A percentile compares a stretch with the other conserved stretches of the same genome.
phyloP scores from a whole-genome alignment of 2,329 filamentous ascomycete species.

The Aspergillus ochraceoroseus region DNA sequence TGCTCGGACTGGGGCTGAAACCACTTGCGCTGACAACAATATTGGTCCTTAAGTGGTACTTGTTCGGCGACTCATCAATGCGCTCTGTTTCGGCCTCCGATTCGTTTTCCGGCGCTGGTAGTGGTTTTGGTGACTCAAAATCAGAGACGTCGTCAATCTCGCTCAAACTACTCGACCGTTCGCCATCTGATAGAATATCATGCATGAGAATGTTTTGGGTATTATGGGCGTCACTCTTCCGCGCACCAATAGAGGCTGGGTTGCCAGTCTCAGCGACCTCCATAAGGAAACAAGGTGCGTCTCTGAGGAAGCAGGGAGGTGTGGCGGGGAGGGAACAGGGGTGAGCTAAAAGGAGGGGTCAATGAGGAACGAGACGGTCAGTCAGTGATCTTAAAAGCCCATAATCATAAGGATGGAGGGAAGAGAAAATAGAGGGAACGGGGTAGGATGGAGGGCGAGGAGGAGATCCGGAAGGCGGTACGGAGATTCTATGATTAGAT shows the following conservation, averaged over 20 bases:
- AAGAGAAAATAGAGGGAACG: slow-evolving; percentile 28
- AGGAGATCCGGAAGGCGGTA: slow-evolving; percentile 35
- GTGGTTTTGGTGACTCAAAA: slow-evolving; percentile 48
- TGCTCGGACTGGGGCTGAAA: slow-evolving; percentile 68
- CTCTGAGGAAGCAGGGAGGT: not conserved
- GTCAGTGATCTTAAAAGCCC: slow-evolving; percentile 18
- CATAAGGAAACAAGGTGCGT: slow-evolving; percentile 27
- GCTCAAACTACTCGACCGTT: slow-evolving; percentile 83
- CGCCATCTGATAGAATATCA: slow-evolving; percentile 60
- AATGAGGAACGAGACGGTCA: slow-evolving; percentile 22
- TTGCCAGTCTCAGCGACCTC: slow-evolving; percentile 40
- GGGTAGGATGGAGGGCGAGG: slow-evolving; percentile 25
- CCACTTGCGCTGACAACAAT: slow-evolving; percentile 57
- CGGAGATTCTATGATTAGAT: slow-evolving; percentile 33
- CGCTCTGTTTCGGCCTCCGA: slow-evolving; percentile 93
- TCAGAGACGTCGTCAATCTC: slow-evolving; percentile 77
- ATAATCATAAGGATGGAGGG: slow-evolving; percentile 11
- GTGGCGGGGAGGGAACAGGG: no score
- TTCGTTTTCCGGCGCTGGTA: slow-evolving; percentile 59
- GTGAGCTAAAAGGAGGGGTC: no score
- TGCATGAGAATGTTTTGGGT: slow-evolving; percentile 34
- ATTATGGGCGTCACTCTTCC: slow-evolving; percentile 35
- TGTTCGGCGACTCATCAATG: slow-evolving; percentile 79
- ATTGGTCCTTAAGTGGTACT: slow-evolving; percentile 55
- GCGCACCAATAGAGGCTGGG: slow-evolving; percentile 32